Evolutionary conservation across 306 rosid genomes (phyloP).

Genomic region (Cucurbita ficifolia): DNA sequence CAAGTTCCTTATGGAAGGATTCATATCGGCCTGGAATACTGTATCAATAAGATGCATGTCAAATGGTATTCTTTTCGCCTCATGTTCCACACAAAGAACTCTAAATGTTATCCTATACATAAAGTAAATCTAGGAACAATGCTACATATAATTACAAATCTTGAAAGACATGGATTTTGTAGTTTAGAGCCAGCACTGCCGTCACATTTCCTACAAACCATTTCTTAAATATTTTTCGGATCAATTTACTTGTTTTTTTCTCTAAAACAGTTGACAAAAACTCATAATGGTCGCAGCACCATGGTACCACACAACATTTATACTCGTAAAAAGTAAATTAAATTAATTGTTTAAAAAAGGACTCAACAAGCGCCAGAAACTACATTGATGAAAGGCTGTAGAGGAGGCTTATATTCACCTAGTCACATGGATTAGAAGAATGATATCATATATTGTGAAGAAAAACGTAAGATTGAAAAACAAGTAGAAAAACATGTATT

Average conservation of each 20-base stretch:
- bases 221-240: background rate
- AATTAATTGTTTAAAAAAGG: background rate
- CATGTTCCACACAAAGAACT: background rate
- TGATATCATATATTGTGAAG: background rate
- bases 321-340: background rate
- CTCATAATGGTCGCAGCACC: background rate
- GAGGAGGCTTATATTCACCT: background rate
- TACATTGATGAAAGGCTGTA: background rate
- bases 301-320: background rate
- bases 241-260: background rate
- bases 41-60: slow-evolving; percentile 12
- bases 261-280: background rate
- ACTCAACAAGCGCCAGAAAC: background rate
- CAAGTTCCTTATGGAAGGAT: slow-evolving; percentile 69
- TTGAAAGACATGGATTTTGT: background rate
- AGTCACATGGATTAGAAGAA: background rate
- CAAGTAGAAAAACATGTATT: background rate
- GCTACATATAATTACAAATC: background rate
- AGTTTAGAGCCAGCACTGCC: background rate
- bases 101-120: background rate
- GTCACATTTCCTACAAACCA: background rate
- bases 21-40: slow-evolving; percentile 70
- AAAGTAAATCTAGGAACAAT: background rate
- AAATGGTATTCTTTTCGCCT: background rate
- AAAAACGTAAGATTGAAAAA: background rate